Conservation (phyloP, 345 rosid species). For the Garcia nutans region DNA sequence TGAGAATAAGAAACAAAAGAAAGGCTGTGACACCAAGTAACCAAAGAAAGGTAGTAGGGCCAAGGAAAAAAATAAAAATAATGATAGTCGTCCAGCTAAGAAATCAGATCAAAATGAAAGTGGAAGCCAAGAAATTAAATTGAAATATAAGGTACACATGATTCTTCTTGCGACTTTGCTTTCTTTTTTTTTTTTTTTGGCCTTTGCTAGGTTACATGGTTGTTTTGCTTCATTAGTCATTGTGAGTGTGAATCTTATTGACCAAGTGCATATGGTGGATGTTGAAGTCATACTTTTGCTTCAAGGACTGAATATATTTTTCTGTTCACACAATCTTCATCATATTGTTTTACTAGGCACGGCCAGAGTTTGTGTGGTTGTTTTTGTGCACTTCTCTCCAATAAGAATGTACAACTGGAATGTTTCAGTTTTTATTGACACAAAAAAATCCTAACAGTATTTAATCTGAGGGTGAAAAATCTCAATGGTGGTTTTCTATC, state of each 20-base stretch:
- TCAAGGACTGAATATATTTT: not conserved
- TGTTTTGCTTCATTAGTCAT: not conserved
- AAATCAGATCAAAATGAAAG: constrained; percentile 24
- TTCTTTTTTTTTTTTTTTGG: not conserved
- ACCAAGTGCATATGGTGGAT: not conserved
- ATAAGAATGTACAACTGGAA: not conserved
- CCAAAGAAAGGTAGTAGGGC: constrained; percentile 20
- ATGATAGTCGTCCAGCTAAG: constrained; percentile 4
- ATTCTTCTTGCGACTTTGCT: constrained; percentile 3
- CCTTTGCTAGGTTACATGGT: not conserved
- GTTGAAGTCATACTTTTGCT: not conserved
- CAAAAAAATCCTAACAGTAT: not conserved
- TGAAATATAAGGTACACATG: constrained; percentile 40
- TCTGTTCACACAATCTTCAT: not conserved
- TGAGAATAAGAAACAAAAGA: constrained; percentile 33
- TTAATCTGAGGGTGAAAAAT: constrained; percentile 1
- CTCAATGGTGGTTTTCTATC: not conserved
- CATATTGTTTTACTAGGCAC: not conserved
- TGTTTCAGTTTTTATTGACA: not conserved
- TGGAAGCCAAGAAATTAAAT: constrained; percentile 27
- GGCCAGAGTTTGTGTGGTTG: not conserved
- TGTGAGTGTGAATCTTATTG: not conserved
- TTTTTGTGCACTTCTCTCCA: not conserved
- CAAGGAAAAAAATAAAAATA: constrained; percentile 5
- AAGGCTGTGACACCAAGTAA: constrained; percentile 23